Evolutionary conservation across 2,329 filamentous ascomycete species (phyloP), one percentile per base, ranked within the genome.

Genomic region (Monilinia vaccinii-corymbosi): DNA sequence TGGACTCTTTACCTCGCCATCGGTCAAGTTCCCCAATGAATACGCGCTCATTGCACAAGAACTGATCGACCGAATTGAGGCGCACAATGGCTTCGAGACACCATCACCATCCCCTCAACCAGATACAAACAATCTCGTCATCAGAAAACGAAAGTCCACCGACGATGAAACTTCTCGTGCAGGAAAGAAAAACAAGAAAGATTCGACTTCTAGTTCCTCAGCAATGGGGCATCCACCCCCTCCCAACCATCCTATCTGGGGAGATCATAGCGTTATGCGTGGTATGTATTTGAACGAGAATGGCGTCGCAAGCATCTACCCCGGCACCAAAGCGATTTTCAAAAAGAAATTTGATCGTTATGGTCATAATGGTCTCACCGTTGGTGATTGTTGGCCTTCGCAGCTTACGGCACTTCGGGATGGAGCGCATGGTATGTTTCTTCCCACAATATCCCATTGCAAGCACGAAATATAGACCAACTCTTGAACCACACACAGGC

Each of bases 381-480:
- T 44, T 1, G 56, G 56, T 1, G 46, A 36, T 6, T 58, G 56
- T 6, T 58, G 47, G 56, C 10, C 56, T 0, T 23, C 14, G 21
- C 56, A 45, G 36, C 34, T 58, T 5, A 36, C 36, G 0, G 47
- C 56, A 1, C 32, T 58, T 7, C 28, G 56, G 0, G 56, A 58
- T 28, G 56, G 56, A 14, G 56, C 56, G 2, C 56, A 58, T n/a
- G 56, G 56, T 51, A 51, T 51, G 38, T 28, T n/a, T 11, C 8
- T 50, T 5, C 21, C n/a, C 6, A 18, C 4, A 13, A 2, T 3
- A 11, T 25, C 21, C 2, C 34, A 18, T 1, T 4, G 14, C 9
- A n/a, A 2, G 9, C 10, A 32, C 25, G 1, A 21, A 21, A 55
- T 8, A 3, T 2, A 9, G 18, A 55, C 52, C 23, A 45, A 55